Evolutionary conservation across 352 stramenopile genomes (phyloP), one percentile per base, ranked within the genome.

Genomic region (Globisporangium spiculum): DNA sequence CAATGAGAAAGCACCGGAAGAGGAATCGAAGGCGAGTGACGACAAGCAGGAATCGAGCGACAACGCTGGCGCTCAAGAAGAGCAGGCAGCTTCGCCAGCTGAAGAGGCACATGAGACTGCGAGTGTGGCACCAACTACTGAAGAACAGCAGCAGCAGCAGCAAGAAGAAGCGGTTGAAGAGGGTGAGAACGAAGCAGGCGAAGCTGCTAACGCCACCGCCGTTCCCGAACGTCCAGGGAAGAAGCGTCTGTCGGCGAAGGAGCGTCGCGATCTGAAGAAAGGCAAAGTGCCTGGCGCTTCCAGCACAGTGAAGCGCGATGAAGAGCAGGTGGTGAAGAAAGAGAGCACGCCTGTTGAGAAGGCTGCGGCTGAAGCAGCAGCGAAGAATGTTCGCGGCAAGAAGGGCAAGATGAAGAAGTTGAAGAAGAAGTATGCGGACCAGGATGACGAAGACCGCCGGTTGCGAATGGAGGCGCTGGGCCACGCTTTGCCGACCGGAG

Each of bases 391-490:
- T 10, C 89, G 96, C 38, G 94, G 96, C n/a, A 98, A 98, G 69
- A 94, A 96, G 73, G 78, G 90, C 6, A 99, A 99, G 73, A 74
- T 98, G 67, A 98, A 98, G 76, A 96, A 96, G 63, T 89, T 96
- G 69, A 97, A 97, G 67, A 95, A 95, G 71, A 99, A 98, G 73
- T 99, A 99, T 71, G 87, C 79, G 0, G 96, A 99, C 55, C 97
- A 99, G 79, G 96, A 99, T 70, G 96, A 99, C 0, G 96, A 98
- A 55, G 96, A 99, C 74, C 82, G 92, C 20, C 84, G 89, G 12
- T 65, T 99, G 41, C 92, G 95, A 6, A 97, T 99, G 82, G 75
- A 97, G 56, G 89, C 89, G 7, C 83, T 99, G 20, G 93, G 93
- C 2, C 78, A 96, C 64, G 69, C 76, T 0, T 61, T 86, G 32